Base-by-base conservation (phyloP, 768 basidiomycete genomes). In the Pulveroboletus sp. region DNA sequence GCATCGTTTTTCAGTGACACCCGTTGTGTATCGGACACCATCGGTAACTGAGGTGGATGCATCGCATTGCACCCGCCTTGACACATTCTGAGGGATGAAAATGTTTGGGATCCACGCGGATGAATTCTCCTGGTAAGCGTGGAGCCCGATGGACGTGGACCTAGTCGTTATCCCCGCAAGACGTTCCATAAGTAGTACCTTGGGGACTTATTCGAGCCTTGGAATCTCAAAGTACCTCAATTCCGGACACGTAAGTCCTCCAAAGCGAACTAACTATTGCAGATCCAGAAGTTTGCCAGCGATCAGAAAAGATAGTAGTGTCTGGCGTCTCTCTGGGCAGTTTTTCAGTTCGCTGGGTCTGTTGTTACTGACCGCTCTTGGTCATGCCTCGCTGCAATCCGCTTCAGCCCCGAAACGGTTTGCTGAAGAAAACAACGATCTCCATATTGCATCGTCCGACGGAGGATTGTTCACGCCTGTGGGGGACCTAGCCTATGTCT, bases 401-500 rank as follows among this genome's bases (percentile, higher is more conserved):
- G 39, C 54, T 11, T 31, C 57, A 9, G 50, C 45, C 49, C 43
- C 40, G 43, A 52, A 51, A 22, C 50, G 41, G n/a, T 42, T 39
- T 26, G 17, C 22, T 34, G 13, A 24, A 24, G 44, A 50, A 20
- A 8, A 31, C 11, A 49, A 53, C 4, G 11, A 24, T 6, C 50
- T 27, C 17, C 29, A 48, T 30, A 30, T 46, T 20, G 54, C 44
- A 6, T 29, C 57, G 5, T 53, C 45, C 35, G 53, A 62, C 24
- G 53, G 60, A 16, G 65, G 56, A n/a, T 31, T 63, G 13, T 68
- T 71, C 56, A 61, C 57, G 2, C 64, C 70, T 54, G 24, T 66
- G 2, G 69, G 61, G 43, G 54, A 66, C 14, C 47, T 69, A 31
- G 42, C 52, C 32, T 19, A 45, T 4, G 54, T 66, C n/a, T 64